phyloP scores from a whole-genome alignment of 148 eudicot species.

The Gaultheria prostrata region DNA sequence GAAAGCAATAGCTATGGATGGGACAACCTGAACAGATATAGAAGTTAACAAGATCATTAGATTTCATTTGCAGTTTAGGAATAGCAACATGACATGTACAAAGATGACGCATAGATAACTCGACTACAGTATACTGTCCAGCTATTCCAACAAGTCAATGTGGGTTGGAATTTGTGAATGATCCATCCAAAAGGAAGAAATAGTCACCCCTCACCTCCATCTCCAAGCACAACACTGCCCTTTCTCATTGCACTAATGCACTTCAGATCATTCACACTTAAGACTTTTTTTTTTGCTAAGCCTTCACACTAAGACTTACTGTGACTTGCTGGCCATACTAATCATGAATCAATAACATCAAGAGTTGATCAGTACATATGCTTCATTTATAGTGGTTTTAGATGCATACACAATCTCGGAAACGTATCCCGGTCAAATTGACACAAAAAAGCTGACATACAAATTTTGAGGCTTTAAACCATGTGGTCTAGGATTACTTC shows the following conservation, averaged over 20 bases:
- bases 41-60: not conserved
- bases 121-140: not conserved
- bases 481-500: not conserved
- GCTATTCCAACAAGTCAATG: not conserved
- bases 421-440: not conserved
- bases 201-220: not conserved
- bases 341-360: not conserved
- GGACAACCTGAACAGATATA: conserved; percentile 57
- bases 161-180: not conserved
- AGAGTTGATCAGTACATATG: not conserved
- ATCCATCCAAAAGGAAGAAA: not conserved
- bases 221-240: not conserved
- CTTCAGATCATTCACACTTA: not conserved
- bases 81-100: not conserved
- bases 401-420: not conserved
- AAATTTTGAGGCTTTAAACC: not conserved
- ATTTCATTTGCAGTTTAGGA: conserved; percentile 28
- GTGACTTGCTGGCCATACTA: not conserved
- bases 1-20: conserved; percentile 82
- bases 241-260: not conserved
- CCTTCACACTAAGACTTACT: too few species aligned
- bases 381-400: not conserved
- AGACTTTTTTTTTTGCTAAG: too few species aligned
- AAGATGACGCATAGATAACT: not conserved
- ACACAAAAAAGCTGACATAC: not conserved